Conservation (phyloP, 768 basidiomycete species). For the Tylopilus felleus region DNA sequence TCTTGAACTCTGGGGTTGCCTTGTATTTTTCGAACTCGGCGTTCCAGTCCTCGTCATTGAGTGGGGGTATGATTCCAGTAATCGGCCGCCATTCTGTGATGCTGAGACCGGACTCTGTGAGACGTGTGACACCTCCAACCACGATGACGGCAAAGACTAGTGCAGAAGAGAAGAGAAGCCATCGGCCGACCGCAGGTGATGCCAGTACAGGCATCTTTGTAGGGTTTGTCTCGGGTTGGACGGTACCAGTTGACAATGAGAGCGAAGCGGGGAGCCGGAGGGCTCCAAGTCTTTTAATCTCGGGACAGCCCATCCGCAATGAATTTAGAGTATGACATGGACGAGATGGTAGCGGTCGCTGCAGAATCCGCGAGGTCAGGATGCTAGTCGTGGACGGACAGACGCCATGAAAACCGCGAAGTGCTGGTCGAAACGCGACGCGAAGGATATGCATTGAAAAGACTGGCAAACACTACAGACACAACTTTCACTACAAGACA, state of each 20-base stretch:
- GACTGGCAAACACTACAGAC: background rate
- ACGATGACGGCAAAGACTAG: constrained; percentile 91
- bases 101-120: constrained; percentile 95
- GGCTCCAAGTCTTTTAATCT: background rate
- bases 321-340: constrained; percentile 5
- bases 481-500: constrained; percentile 1
- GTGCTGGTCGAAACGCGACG: constrained; percentile 15
- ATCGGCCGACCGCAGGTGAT: constrained; percentile 68
- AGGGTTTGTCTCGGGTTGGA: constrained; percentile 12
- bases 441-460: constrained; percentile 23
- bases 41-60: constrained; percentile 73
- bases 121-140: constrained; percentile 92
- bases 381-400: background rate
- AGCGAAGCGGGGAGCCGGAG: constrained; percentile 30
- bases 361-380: constrained; percentile 10
- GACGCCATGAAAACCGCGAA: constrained; percentile 7
- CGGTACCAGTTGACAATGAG: constrained; percentile 38
- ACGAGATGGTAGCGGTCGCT: background rate
- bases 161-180: constrained; percentile 82
- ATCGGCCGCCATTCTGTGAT: constrained; percentile 98
- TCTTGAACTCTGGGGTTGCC: constrained; percentile 89
- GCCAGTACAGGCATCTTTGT: constrained; percentile 54
- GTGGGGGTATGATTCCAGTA: constrained; percentile 82
- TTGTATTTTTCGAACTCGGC: constrained; percentile 93
- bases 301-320: background rate